Percentiles rank a stretch among this genome's conserved stretches.
Evolutionary conservation across 2,329 filamentous ascomycete genomes (phyloP).

Genomic region (Hypoxylon sp.): DNA sequence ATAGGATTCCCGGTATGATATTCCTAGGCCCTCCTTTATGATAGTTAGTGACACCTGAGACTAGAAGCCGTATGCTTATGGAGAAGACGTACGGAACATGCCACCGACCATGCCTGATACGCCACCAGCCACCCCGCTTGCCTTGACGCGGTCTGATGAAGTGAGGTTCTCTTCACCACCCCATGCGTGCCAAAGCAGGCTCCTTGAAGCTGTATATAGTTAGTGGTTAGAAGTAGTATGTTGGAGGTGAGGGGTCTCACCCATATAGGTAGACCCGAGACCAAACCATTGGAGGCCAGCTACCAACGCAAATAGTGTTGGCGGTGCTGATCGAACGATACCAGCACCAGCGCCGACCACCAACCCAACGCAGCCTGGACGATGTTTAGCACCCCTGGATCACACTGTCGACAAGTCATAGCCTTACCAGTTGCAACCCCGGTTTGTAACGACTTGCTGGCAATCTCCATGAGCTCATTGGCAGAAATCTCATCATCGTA

Average conservation of each 20-base stretch:
- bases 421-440: constrained; percentile 48
- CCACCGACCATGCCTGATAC: constrained; percentile 73
- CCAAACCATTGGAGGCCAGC: constrained; percentile 85
- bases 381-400: constrained; percentile 43
- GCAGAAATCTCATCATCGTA: constrained; percentile 40
- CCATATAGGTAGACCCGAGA: constrained; percentile 82
- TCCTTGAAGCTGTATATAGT: constrained; percentile 60
- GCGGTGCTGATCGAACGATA: constrained; percentile 75
- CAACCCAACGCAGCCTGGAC: constrained; percentile 67
- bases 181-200: constrained; percentile 61
- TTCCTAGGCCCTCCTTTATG: constrained; percentile 64
- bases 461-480: constrained; percentile 47
- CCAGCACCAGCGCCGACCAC: constrained; percentile 77
- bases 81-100: constrained; percentile 61
- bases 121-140: constrained; percentile 78
- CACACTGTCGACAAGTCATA: constrained; percentile 15
- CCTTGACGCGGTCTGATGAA: constrained; percentile 70
- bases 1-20: constrained; percentile 63
- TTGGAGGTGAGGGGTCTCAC: constrained; percentile 57
- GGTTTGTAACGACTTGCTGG: constrained; percentile 47
- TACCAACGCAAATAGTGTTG: constrained; percentile 77
- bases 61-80: constrained; percentile 25
- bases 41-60: constrained; percentile 8
- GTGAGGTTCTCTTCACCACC: constrained; percentile 66
- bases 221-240: constrained; percentile 17